phyloP scores from a whole-genome alignment of 768 basidiomycete species.

The Coprinellus aureogranulatus region DNA sequence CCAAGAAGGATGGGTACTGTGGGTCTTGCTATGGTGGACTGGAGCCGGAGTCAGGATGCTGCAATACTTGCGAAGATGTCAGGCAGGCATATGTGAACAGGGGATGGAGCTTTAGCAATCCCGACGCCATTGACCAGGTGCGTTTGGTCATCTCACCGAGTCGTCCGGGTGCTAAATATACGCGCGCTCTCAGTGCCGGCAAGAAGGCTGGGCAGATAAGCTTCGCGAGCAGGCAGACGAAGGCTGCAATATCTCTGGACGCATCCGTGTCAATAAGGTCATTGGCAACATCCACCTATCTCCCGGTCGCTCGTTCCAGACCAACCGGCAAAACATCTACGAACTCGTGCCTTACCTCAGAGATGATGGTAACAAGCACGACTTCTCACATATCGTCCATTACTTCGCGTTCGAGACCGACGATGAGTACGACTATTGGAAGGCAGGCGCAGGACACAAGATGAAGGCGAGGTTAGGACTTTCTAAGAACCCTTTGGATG shows the following conservation, averaged over 20 bases:
- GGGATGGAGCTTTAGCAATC: constrained; percentile 94
- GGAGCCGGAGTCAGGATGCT: constrained; percentile 77
- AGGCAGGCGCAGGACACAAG: constrained; percentile 55
- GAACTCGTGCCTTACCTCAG: constrained; percentile 93
- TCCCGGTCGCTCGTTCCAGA: constrained; percentile 94
- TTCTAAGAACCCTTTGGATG: constrained; percentile 72
- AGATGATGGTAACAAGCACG: constrained; percentile 84
- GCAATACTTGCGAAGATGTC: constrained; percentile 95
- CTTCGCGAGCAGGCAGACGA: constrained; percentile 89
- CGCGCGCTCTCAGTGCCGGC: constrained; percentile 62
- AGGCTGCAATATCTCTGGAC: constrained; percentile 91
- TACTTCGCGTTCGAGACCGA: constrained; percentile 78
- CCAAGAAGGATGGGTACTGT: constrained; percentile 68
- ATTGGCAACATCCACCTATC: constrained; percentile 94
- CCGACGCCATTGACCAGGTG: constrained; percentile 91
- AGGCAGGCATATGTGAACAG: constrained; percentile 83
- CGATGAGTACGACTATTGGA: constrained; percentile 74
- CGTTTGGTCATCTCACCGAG: constrained; percentile 18
- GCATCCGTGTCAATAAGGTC: constrained; percentile 94
- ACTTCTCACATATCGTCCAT: constrained; percentile 89
- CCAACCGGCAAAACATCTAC: constrained; percentile 71
- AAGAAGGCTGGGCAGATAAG: constrained; percentile 94
- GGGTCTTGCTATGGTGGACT: constrained; percentile 95
- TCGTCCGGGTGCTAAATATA: background rate
- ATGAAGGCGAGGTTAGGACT: constrained; percentile 77